These are phyloP conservation scores for Piedraia hortae DNA, from an alignment of 2,329 filamentous ascomycete species.

Conservation along the genomic window DNA sequence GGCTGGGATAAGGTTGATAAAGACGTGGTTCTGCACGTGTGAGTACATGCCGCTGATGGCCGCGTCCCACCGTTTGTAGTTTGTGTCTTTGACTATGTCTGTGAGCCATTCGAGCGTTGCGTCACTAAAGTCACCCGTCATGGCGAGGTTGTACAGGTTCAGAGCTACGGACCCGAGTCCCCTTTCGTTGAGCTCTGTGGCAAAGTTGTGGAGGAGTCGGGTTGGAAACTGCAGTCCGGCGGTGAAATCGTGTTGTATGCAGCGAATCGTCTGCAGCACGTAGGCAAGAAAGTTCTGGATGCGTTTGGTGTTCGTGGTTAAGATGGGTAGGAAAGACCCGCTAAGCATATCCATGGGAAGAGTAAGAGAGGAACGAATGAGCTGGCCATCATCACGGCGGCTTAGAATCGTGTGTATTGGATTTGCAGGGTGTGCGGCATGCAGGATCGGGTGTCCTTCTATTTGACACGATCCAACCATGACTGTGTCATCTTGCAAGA, in stretches of 20 bases:
- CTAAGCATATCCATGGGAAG: conserved; percentile 8
- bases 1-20: conserved; percentile 70
- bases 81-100: conserved; percentile 9
- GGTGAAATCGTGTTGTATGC: conserved; percentile 61
- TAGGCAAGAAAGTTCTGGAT: conserved; percentile 70
- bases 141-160: conserved; percentile 57
- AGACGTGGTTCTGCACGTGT: conserved; percentile 46
- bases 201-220: conserved; percentile 19
- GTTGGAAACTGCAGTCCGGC: conserved; percentile 51
- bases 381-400: conserved; percentile 1
- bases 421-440: conserved; percentile 43
- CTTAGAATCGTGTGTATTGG: conserved; percentile 48
- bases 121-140: conserved; percentile 53
- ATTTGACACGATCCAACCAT: conserved; percentile 7
- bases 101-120: conserved; percentile 57
- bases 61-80: conserved; percentile 82
- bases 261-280: conserved; percentile 48
- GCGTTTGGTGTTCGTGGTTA: conserved; percentile 62
- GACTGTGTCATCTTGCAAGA: conserved; percentile 10
- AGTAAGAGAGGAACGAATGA: conserved; percentile 5
- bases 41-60: conserved; percentile 53
- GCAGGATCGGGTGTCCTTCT: conserved; percentile 13
- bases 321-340: conserved; percentile 43
- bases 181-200: conserved; percentile 44
- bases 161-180: conserved; percentile 36